Percentiles rank a stretch among this genome's conserved stretches.
phyloP scores from a whole-genome alignment of 192 early-diverging fungal species.

The Entophlyctis luteolus region DNA sequence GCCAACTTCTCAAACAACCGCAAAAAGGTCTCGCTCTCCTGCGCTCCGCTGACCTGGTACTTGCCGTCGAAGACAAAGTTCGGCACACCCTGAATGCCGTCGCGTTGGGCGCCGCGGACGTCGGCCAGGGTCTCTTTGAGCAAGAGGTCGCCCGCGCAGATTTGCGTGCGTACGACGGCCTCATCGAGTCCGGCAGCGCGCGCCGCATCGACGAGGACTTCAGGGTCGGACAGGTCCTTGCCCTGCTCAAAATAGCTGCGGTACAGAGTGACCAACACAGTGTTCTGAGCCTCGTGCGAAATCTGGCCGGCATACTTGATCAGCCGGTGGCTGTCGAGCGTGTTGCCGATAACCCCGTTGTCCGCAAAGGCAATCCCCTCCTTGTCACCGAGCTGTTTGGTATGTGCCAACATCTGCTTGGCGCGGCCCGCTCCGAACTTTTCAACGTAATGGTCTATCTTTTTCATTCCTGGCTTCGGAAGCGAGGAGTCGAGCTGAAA shows the following conservation, averaged over 20 bases:
- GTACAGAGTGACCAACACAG: conserved; percentile 60
- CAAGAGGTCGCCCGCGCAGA: conserved; percentile 56
- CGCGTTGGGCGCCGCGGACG: conserved; percentile 37
- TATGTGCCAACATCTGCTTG: conserved; percentile 49
- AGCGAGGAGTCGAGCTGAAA: conserved; percentile 66
- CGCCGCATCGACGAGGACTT: conserved; percentile 55
- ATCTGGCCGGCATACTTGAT: conserved; percentile 49
- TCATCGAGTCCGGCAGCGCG: conserved; percentile 58
- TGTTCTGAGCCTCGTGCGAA: conserved; percentile 48
- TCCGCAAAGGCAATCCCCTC: conserved; percentile 67
- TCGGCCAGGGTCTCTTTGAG: conserved; percentile 44
- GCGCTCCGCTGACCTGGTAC: conserved; percentile 49
- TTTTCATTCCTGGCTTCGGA: conserved; percentile 48
- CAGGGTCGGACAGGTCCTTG: conserved; percentile 60
- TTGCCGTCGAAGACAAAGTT: conserved; percentile 61
- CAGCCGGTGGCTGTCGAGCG: conserved; percentile 63
- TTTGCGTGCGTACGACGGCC: conserved; percentile 36
- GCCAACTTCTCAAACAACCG: background rate
- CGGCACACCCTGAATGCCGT: conserved; percentile 68
- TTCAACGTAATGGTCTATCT: conserved; percentile 51
- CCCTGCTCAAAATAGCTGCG: conserved; percentile 69
- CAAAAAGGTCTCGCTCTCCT: background rate
- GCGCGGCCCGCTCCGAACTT: conserved; percentile 64
- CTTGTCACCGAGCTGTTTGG: conserved; percentile 52
- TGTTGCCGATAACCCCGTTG: conserved; percentile 57